Evolutionary conservation across 306 rosid species (phyloP), one percentile per base, ranked within the genome.

Genomic region (Ziziphus jujuba): DNA sequence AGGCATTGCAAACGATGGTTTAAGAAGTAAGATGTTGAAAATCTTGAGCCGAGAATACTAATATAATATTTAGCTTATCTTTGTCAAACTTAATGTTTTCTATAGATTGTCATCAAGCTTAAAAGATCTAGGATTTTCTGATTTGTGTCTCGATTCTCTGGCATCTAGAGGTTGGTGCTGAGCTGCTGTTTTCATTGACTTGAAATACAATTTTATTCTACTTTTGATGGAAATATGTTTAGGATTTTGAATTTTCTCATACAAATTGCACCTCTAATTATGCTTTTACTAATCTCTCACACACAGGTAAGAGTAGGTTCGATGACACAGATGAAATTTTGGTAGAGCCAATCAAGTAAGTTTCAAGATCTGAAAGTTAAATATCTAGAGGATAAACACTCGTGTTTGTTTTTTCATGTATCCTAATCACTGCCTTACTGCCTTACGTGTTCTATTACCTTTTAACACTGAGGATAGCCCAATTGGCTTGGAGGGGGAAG

Each of bases 71-170:
- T 31, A 20, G 14, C 13, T 56, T 13, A 3, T 21, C 53, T 65
- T 48, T 60, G 56, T 59, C 36, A 50, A 59, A 72, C 84, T 74
- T 80, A 74, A 70, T 68, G 61, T 65, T 49, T 61, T 23, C 47
- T 48, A 67, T 89, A 95, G 69, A 80, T 85, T 45, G 97, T 82
- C 89, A 9, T 53, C 84, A 72, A 89, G 98, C 59, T 83, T 92
- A 72, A 77, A 85, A 65, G 80, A 68, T 71, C 86, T 88, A 47
- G 97, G 98, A 70, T 77, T 89, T 60, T 92, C 97, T 6, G 91
- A 87, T 78, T 95, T 87, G 44, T 82, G 91, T 60, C 87, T 92
- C 24, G 97, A 95, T 23, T 82, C 87, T 44, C 76, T 89, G 70
- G 95, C 95, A 77, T 87, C 84, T 49, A 83, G 83, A 87, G 92